Conservation (phyloP, 108 stramenopile species). For the Cylindrotheca fusiformis region DNA sequence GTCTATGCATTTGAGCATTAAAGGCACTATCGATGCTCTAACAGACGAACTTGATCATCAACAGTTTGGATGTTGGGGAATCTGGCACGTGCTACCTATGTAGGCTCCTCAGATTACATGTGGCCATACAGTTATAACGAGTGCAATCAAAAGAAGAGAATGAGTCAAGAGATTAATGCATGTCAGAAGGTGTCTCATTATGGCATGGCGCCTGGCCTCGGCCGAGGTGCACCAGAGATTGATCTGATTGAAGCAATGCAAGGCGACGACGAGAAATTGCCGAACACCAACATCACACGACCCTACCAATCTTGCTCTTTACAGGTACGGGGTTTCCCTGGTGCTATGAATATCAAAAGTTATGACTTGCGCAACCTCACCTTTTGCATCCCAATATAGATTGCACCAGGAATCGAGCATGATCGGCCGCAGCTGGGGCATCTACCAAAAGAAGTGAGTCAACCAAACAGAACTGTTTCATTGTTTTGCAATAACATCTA, state of each 20-base stretch:
- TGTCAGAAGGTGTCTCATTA: constrained; percentile 81
- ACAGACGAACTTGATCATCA: too few species aligned
- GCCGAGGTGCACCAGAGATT: constrained; percentile 89
- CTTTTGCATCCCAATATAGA: too few species aligned
- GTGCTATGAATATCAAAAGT: background rate
- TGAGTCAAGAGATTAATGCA: constrained; percentile 75
- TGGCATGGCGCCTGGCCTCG: constrained; percentile 59
- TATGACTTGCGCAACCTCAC: too few species aligned
- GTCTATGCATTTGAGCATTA: too few species aligned
- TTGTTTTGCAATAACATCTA: background rate
- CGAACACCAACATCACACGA: constrained; percentile 66
- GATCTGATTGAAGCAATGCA: constrained; percentile 92
- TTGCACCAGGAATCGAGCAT: constrained; percentile 45
- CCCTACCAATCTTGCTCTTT: constrained; percentile 86
- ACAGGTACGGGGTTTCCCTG: constrained; percentile 35
- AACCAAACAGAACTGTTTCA: background rate
- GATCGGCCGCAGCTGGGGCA: constrained; percentile 49
- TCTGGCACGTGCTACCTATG: constrained; percentile 86
- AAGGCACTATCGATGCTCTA: too few species aligned
- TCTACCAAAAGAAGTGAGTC: constrained; percentile 50
- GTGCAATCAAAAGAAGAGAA: constrained; percentile 62
- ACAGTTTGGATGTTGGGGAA: constrained; percentile 89
- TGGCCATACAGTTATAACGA: constrained; percentile 91
- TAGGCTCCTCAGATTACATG: constrained; percentile 84
- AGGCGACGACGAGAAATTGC: constrained; percentile 56